A percentile compares a stretch with the other conserved stretches of the same genome.
These are phyloP conservation scores for Reticulomyxa filosa DNA, from an alignment of 78 protist species.

Conservation along the genomic window DNA sequence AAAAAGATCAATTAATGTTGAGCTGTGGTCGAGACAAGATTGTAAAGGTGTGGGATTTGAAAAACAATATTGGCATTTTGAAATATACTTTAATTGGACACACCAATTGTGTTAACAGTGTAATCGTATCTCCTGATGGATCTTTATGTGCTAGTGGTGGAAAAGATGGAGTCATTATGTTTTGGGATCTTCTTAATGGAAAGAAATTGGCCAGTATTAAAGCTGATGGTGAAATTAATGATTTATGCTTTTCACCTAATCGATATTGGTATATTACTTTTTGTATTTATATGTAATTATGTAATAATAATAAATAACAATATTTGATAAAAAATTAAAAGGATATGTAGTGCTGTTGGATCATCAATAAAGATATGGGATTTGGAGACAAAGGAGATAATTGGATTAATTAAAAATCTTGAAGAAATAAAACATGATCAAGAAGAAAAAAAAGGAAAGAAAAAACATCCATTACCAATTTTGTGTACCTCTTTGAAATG, in stretches of 20 bases:
- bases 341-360: too few species aligned
- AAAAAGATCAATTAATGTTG: conserved; percentile 62
- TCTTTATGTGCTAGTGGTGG: conserved; percentile 99
- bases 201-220: conserved; percentile 83
- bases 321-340: too few species aligned
- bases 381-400: too few species aligned
- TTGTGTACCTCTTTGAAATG: conserved; percentile 74
- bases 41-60: conserved; percentile 86
- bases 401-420: too few species aligned
- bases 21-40: conserved; percentile 89
- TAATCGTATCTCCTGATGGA: conserved; percentile 96
- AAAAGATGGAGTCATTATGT: conserved; percentile 88
- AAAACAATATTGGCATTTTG: conserved; percentile 68
- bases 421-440: too few species aligned
- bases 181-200: conserved; percentile 93
- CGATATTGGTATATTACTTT: too few species aligned
- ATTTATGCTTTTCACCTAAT: conserved; percentile 90
- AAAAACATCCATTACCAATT: conserved; percentile 24
- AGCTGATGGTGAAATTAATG: conserved; percentile 62
- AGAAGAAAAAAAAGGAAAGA: neutral
- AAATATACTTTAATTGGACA: conserved; percentile 76
- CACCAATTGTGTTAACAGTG: conserved; percentile 89
- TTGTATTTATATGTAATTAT: too few species aligned
- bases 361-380: too few species aligned
- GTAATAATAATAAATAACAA: too few species aligned